A percentile compares a stretch with the other conserved stretches of the same genome.
Conservation (phyloP, 2,329 filamentous ascomycete genomes). For the Colletotrichum gloeosporioides region DNA sequence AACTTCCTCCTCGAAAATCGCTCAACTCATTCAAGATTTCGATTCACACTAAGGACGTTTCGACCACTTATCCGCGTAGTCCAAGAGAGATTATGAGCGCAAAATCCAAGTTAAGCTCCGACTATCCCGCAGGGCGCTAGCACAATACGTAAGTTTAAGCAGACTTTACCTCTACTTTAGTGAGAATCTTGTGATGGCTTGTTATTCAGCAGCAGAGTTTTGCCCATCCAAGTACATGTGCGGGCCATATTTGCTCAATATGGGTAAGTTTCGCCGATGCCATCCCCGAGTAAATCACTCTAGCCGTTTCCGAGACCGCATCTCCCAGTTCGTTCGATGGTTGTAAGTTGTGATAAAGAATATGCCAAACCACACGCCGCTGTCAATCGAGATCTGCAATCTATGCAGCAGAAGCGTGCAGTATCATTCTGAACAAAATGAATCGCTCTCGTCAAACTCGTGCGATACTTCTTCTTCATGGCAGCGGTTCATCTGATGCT, state of each 20-base stretch:
- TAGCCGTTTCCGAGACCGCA: neutral
- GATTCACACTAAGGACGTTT: neutral
- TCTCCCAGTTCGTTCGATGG: neutral
- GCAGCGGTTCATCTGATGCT: neutral
- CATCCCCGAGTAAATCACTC: neutral
- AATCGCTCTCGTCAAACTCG: neutral
- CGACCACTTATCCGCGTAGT: neutral
- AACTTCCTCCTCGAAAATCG: neutral
- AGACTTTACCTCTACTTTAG: neutral
- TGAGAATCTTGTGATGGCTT: neutral
- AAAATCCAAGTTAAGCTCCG: neutral
- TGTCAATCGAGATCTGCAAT: no score
- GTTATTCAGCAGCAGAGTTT: neutral
- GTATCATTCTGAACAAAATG: neutral
- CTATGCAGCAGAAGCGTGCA: neutral
- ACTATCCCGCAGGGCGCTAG: neutral
- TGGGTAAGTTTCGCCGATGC: neutral
- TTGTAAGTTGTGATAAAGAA: neutral
- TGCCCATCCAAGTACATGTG: neutral
- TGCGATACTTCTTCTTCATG: neutral
- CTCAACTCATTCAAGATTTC: neutral
- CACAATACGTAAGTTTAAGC: neutral
- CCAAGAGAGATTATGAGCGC: neutral
- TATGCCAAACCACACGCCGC: neutral
- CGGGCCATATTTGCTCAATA: neutral